These are phyloP conservation scores for Chaetomium tenue DNA, from an alignment of 495 filamentous ascomycete genomes.

Conservation along the genomic window DNA sequence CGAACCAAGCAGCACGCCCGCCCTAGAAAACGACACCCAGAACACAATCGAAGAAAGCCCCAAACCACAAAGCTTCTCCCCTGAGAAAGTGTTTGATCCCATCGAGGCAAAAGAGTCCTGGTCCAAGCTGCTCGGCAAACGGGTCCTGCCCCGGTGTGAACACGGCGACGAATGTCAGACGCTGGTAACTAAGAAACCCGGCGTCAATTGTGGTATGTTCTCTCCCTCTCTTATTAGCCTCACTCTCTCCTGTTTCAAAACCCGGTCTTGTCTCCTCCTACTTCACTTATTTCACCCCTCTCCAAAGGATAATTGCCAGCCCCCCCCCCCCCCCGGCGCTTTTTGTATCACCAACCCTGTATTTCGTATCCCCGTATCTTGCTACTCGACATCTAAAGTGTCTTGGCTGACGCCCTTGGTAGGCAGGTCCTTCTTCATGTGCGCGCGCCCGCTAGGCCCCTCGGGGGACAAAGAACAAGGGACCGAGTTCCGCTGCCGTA, in stretches of 20 bases:
- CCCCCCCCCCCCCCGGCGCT: too few species aligned
- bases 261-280: neutral
- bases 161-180: conserved; percentile 84
- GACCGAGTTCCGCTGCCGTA: conserved; percentile 79
- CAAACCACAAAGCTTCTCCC: neutral
- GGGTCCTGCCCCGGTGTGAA: conserved; percentile 72
- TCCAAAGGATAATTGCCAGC: neutral
- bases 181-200: conserved; percentile 79
- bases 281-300: neutral
- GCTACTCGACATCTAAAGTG: neutral
- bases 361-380: neutral
- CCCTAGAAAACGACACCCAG: neutral
- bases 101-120: conserved; percentile 78
- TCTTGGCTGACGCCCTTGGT: conserved; percentile 4
- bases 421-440: conserved; percentile 86
- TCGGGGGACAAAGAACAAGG: conserved; percentile 77
- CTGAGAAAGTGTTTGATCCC: conserved; percentile 57
- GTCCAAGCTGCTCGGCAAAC: conserved; percentile 79
- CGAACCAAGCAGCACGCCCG: neutral
- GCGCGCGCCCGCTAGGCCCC: conserved; percentile 75
- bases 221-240: neutral
- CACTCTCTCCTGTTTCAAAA: too few species aligned
- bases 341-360: neutral
- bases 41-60: neutral
- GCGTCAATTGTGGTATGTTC: conserved; percentile 64